Evolutionary conservation across 1,284 basidiomycete species (phyloP), one percentile per base, ranked within the genome.

Genomic region (Inonotus obliquus): DNA sequence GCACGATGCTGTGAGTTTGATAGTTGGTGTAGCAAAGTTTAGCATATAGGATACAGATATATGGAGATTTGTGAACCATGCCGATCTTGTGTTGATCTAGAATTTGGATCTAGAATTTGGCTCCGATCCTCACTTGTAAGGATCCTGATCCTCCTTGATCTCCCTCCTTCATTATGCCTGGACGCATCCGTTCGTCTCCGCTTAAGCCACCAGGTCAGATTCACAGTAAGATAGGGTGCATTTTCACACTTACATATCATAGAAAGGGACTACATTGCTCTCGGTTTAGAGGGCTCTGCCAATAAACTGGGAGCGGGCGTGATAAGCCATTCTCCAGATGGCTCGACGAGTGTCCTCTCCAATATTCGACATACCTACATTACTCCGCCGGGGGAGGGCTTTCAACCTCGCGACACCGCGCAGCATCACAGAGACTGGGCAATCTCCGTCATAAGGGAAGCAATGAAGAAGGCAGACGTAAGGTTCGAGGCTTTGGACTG

Each of bases 291-390:
- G 75, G 95, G 95, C 19, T 95, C 92, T 23, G 97, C 97, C 41
- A 99, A 99, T 79, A 99, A 99, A 76, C 83, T 99, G 38, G 97
- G 97, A n/a, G 92, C 90, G 21, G 97, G 97, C 4, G 81, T 99
- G 54, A 94, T 99, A 74, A 85, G 86, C 63, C 96, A 99, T 72
- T 80, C 81, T 21, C 77, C 81, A 32, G 83, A 90, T 70, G 90
- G 85, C 49, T 82, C 83, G 37, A 84, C 84, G 9, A 76, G 75
- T 19, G 85, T 96, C 14, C 78, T 95, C 21, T 88, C 92, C 48
- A 91, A 96, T 68, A 79, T 98, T 62, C 85, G 97, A 66, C 97
- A 98, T 72, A 99, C 97, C 9, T 98, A 99, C 72, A 93, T 99
- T 66, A 99, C 97, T 0, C 97, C 97, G 0, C 94, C 97, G 2